Evolutionary conservation across 768 basidiomycete genomes (phyloP), one percentile per base, ranked within the genome.

Genomic region (Leccinum fibrillosum): DNA sequence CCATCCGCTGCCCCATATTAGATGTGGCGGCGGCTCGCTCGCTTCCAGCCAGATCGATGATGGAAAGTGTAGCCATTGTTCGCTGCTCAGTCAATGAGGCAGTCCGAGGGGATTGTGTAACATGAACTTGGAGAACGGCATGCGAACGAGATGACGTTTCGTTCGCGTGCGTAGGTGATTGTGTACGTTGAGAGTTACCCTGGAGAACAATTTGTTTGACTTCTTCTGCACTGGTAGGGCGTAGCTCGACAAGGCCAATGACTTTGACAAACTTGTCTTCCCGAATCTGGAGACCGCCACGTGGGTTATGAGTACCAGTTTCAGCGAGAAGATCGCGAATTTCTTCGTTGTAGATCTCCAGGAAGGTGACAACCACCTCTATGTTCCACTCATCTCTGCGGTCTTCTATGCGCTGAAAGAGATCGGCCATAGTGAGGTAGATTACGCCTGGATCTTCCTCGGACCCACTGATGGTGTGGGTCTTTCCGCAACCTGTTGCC

Each of bases 401-500:
- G 66, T 95, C 92, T 52, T 93, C 87, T 63, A 99, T 97, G 52
- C 88, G 84, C 66, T 89, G 88, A 73, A 98, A 99, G 62, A 99
- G 85, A 74, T 98, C 96, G 47, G 92, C 86, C 95, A 98, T 98
- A 19, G 94, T 94, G 58, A 93, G 82, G 74, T 98, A 94, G 72
- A 98, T 97, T 66, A 97, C 86, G 30, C 97, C 97, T 17, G 92
- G 93, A 71, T 96, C 90, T 21, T 72, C 70, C 48, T 89, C 88
- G 37, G 90, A 89, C 57, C 96, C 96, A 66, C 94, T 97, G 72
- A 99, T 98, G 19, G 97, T 99, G 74, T 98, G 95, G 5, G 97
- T 99, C 75, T 99, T 99, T 62, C 97, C 97, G 71, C 97, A 98
- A n/a, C 97, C 97, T n/a, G 97, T 98, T 23, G 97, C 97, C 97